Base-by-base conservation (phyloP, 1,284 basidiomycete genomes). In the Phlebopus sp. region DNA sequence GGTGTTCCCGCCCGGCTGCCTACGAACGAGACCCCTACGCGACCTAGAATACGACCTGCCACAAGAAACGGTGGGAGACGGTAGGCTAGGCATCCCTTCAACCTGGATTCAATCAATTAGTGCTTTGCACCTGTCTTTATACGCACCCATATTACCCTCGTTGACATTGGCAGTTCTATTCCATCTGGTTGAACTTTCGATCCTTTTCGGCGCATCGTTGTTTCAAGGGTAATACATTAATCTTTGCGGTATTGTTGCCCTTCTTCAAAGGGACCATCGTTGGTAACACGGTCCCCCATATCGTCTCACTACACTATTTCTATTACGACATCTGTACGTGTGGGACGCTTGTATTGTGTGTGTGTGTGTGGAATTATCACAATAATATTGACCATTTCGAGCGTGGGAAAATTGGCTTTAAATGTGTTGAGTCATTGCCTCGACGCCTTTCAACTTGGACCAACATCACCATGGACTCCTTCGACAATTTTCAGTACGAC, bases 401-500 rank as follows among this genome's bases (percentile, higher is more conserved):
- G 36, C 32, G 65, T 69, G 65, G 49, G 62, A 68, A 7, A 29
- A 6, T 11, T 32, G 38, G 25, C n/a, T 30, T n/a, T n/a, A n/a
- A 11, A 9, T 25, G 36, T 8, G 18, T 30, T 15, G 18, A 15
- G 25, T 18, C 11, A 29, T 4, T 39, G 9, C 13, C 13, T 36
- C 11, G 2, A 17, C 18, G 43, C 18, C 13, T 27, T 19, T 4
- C 30, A 15, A 21, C 27, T 38, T 48, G 18, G 10, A 37, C 25
- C 35, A 48, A 46, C 43, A 51, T 61, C 53, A 55, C 50, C 52
- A 90, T 92, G 89, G 89, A 92, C 64, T 79, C 83, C 9, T 93
- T 92, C 63, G 87, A 91, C 62, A 91, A 91, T 62, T 92, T 92
- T 62, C 90, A 92, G 64, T 86, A 84, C 62, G 86, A 89, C 57